Evolutionary conservation across 441 rosid genomes (phyloP), one percentile per base, ranked within the genome.

Genomic region (Brassica balearica): DNA sequence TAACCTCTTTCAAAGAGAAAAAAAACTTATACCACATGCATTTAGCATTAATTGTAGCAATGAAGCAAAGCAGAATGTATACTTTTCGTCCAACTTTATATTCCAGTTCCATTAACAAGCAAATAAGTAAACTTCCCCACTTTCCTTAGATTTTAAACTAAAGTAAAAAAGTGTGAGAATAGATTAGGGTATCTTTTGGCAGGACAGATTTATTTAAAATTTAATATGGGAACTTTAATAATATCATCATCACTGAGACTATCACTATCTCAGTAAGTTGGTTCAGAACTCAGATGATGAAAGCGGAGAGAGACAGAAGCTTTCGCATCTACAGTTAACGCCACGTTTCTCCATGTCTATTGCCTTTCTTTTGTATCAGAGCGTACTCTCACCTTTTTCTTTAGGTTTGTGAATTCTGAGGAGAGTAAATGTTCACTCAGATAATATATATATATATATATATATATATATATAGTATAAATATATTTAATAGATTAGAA

Each of bases 301-400:
- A 74, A 80, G 79, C 69, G 72, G 82, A 10, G 76, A 56, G 82
- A 72, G 73, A 80, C 77, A 65, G 61, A 80, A 51, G 77, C 69
- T 70, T 80, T 65, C 65, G 41, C 34, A 80, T 80, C 80, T 75
- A 80, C 83, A 80, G 83, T 80, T 80, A 80, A 80, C 83, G 73
- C 83, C 83, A 65, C 80, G 77, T 80, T 66, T 76, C 69, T 80
- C 73, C 65, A 75, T 80, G 80, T 75, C 83, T 59, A 70, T 71
- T 65, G 73, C 74, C 76, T 80, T 66, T 80, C 79, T 46, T 59
- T 73, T 34, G 65, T 72, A 78, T 72, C 72, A 80, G 78, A 74
- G 56, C 22, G 68, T 73, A 79, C 72, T 66, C 73, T 55, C 60
- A 22, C 41, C 46, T 74, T 69, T 55, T 63, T 38, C 22, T 79